phyloP scores from a whole-genome alignment of 2,329 filamentous ascomycete genomes.

The Nemania bipapillata region DNA sequence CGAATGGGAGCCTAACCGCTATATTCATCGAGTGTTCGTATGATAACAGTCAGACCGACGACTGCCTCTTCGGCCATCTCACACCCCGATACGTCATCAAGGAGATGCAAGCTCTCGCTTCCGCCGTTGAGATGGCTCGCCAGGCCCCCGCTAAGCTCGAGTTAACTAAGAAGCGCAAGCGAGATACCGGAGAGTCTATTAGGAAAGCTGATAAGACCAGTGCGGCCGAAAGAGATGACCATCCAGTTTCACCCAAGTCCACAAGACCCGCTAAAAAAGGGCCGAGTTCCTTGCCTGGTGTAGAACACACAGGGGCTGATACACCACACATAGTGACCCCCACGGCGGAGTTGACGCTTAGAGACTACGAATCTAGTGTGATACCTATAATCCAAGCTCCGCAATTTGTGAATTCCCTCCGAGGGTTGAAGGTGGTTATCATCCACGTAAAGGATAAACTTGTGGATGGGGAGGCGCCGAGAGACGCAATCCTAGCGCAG shows the following conservation, averaged over 20 bases:
- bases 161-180: slow-evolving; percentile 72
- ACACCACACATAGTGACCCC: slow-evolving; percentile 61
- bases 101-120: slow-evolving; percentile 78
- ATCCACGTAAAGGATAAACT: slow-evolving; percentile 95
- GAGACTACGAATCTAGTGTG: slow-evolving; percentile 45
- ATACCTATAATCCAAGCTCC: slow-evolving; percentile 31
- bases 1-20: slow-evolving; percentile 74
- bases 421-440: slow-evolving; percentile 81
- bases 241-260: slow-evolving; percentile 65
- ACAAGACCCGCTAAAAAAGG: slow-evolving; percentile 47
- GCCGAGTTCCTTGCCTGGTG: slow-evolving; percentile 31
- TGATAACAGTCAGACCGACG: slow-evolving; percentile 79
- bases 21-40: slow-evolving; percentile 98
- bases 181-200: slow-evolving; percentile 56
- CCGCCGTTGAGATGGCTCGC: slow-evolving; percentile 70
- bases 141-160: slow-evolving; percentile 58
- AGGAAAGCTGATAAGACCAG: slow-evolving; percentile 33
- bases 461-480: slow-evolving; percentile 72
- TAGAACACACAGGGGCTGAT: slow-evolving; percentile 43
- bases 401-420: slow-evolving; percentile 63
- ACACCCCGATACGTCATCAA: slow-evolving; percentile 83
- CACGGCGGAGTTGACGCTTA: slow-evolving; percentile 59
- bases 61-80: slow-evolving; percentile 86
- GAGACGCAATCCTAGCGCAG: slow-evolving; percentile 75
- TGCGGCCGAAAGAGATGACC: slow-evolving; percentile 51